A percentile compares a stretch with the other conserved stretches of the same genome.
Evolutionary conservation across 192 early-diverging fungal genomes (phyloP).

Genomic region (Coemansia sp.): DNA sequence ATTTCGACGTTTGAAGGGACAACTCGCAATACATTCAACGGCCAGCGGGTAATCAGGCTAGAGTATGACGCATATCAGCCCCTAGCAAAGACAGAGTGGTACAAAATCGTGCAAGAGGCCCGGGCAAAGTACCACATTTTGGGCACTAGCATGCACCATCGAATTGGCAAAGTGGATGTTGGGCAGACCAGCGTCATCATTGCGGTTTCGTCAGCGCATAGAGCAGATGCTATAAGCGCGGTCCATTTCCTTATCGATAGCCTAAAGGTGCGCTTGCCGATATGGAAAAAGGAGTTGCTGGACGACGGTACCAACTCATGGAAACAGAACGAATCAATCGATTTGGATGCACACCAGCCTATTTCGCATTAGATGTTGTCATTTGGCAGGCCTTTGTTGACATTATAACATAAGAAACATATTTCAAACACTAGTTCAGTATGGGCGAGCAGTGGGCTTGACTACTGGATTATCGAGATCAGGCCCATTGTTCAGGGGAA

Average conservation of each 20-base stretch:
- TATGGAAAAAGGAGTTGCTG: constrained; percentile 95
- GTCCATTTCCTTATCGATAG: constrained; percentile 84
- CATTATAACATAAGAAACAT: no score
- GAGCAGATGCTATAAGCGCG: constrained; percentile 73
- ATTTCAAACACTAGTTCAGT: constrained; percentile 9
- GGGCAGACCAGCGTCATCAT: constrained; percentile 82
- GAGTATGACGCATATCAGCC: constrained; percentile 85
- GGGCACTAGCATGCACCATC: constrained; percentile 76
- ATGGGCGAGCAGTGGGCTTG: constrained; percentile 36
- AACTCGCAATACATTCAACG: constrained; percentile 79
- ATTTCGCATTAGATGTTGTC: neutral
- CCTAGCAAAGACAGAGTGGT: constrained; percentile 79
- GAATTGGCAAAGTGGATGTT: constrained; percentile 74
- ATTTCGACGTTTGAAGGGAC: constrained; percentile 88
- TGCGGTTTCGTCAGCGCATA: constrained; percentile 75
- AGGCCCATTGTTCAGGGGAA: constrained; percentile 74
- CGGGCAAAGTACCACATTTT: constrained; percentile 65
- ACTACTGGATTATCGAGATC: constrained; percentile 36
- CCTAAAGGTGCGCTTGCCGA: constrained; percentile 81
- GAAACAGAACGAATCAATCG: constrained; percentile 62
- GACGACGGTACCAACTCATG: constrained; percentile 72
- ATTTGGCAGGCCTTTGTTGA: constrained; percentile 58
- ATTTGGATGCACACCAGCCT: constrained; percentile 30
- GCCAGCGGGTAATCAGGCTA: constrained; percentile 74
- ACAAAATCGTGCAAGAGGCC: constrained; percentile 62